Base-by-base conservation (phyloP, 1,284 basidiomycete genomes). In the Tilletiopsis washingtonensis region DNA sequence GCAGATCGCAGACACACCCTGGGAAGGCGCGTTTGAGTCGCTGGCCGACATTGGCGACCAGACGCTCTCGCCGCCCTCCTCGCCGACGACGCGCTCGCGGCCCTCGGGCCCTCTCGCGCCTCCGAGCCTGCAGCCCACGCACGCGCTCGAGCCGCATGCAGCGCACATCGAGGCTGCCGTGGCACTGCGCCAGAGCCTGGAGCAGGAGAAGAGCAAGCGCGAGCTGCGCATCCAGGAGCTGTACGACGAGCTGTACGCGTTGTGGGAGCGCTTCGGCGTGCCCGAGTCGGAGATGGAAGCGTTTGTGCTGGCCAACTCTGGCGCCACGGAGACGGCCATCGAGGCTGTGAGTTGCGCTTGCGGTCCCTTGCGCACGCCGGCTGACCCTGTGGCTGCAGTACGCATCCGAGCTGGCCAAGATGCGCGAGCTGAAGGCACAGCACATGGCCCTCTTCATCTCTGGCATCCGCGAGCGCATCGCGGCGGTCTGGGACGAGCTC, bases 381-480 rank as follows among this genome's bases (percentile, higher is more conserved):
- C 38, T 49, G 43, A 44, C 29, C n/a, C n/a, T n/a, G n/a, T n/a
- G n/a, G n/a, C 47, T 2, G 20, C 44, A 54, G 48, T 99, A 99
- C 67, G 85, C 91, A 62, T 81, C 81, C 43, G 94, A 99, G 74
- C 77, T 96, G 32, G 85, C 87, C 51, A 81, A 91, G 50, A 91
- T 97, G 84, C 77, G 88, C 20, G 84, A 87, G 64, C 75, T 96
- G 47, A 91, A 91, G 76, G 78, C 85, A 45, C 84, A 91, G 61
- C 82, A 86, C 49, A 87, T 98, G 82, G 82, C 83, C 41, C 79
- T 82, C 12, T 97, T 97, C 74, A 82, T 99, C 41, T 78, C 78
- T 47, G 85, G 84, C 67, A 88, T 89, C 2, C 77, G 93, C 43
- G 79, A 81, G 42, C 87, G 91, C 74, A 90, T 99, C 48, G 78